Evolutionary conservation across 2,329 filamentous ascomycete species (phyloP), one percentile per base, ranked within the genome.

Genomic region (Catunica adiposa): DNA sequence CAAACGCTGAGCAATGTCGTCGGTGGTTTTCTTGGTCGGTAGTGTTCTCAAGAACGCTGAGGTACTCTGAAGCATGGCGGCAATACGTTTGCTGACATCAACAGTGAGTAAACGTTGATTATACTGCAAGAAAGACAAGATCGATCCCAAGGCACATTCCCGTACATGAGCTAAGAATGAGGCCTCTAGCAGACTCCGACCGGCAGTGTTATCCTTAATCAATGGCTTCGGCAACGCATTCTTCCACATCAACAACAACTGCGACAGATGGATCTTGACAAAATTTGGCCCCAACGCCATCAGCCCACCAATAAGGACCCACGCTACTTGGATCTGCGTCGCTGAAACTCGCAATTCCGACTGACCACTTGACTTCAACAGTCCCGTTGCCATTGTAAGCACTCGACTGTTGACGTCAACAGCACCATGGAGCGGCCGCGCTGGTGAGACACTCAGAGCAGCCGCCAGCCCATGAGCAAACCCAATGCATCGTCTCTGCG

Each of bases 281-380:
- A 98, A 98, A 67, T 95, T 97, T 3, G 92, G 90, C 0, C 92
- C 92, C 0, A 98, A 76, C 0, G 89, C 89, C 90, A 97, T 97
- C 55, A 98, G 72, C 0, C 94, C 92, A 38, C 94, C 92, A 50
- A 98, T 94, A 57, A 98, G 73, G 51, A 94, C 94, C 90, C 92
- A 98, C 3, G 92, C 92, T 1, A 98, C 89, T 66, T 98, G 92
- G 23, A 98, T 89, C 65, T 98, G 92, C 1, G 89, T 95, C 63
- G 87, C 87, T 5, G 92, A 94, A 37, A 92, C 82, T 26, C 90
- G 82, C 54, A 98, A 73, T 65, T 98, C 90, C 1, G 88, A 92
- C 64, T 88, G 87, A 48, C 89, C 83, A 66, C 89, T 96, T 0
- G 85, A 89, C 68, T 98, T 98, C 40, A 98, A 76, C 26, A 98